Evolutionary conservation across 2,329 filamentous ascomycete genomes (phyloP).

Genomic region (Fusarium redolens): DNA sequence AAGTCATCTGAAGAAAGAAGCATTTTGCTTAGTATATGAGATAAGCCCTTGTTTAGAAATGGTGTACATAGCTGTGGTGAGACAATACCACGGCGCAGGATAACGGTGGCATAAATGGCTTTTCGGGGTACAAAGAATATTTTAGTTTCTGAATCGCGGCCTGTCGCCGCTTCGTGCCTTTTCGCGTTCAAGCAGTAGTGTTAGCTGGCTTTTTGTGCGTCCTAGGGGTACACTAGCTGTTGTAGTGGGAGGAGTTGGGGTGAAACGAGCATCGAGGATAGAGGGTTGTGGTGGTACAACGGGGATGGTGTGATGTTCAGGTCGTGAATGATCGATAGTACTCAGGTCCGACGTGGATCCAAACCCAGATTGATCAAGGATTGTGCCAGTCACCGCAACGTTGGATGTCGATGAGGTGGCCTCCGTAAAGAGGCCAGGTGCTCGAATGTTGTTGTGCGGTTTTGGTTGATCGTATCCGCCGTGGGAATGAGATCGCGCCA

Average conservation of each 20-base stretch:
- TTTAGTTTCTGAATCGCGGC: slow-evolving; percentile 44
- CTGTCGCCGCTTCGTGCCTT: slow-evolving; percentile 52
- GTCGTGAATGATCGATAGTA: slow-evolving; percentile 30
- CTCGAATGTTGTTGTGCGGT: slow-evolving; percentile 25
- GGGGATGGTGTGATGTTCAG: slow-evolving; percentile 42
- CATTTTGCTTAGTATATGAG: slow-evolving; percentile 2
- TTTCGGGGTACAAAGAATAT: slow-evolving; percentile 14
- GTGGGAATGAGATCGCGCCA: slow-evolving; percentile 50
- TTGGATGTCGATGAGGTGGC: slow-evolving; percentile 55
- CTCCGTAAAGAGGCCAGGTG: slow-evolving; percentile 49
- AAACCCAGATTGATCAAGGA: slow-evolving; percentile 54
- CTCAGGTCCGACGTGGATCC: slow-evolving; percentile 47
- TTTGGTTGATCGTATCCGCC: slow-evolving; percentile 43
- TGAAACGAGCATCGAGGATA: slow-evolving; percentile 54
- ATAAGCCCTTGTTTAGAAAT: not conserved
- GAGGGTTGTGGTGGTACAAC: slow-evolving; percentile 40
- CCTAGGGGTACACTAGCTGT: slow-evolving; percentile 61
- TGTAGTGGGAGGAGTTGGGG: slow-evolving; percentile 62
- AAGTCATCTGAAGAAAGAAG: not conserved
- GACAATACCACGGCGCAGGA: not conserved
- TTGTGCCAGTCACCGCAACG: slow-evolving; percentile 57
- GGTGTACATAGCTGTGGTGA: slow-evolving; percentile 9
- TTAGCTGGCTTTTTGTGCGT: slow-evolving; percentile 71
- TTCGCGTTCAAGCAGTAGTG: slow-evolving; percentile 66
- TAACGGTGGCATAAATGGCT: slow-evolving; percentile 4